Conservation (phyloP, 768 basidiomycete genomes). For the Myochromella boudieri region DNA sequence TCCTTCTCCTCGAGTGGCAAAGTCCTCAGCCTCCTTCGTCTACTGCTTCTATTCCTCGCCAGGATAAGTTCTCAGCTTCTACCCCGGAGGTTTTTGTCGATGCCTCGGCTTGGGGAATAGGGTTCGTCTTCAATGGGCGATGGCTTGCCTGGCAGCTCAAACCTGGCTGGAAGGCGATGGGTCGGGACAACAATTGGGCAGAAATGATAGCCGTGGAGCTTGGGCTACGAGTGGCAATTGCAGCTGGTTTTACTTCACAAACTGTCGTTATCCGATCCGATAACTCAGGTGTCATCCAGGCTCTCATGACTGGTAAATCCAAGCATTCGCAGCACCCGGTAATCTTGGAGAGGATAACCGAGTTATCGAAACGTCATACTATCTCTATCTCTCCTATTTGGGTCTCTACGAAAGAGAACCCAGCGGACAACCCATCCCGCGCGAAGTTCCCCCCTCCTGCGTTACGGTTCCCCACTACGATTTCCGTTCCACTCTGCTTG, state of each 20-base stretch:
- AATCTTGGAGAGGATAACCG: slow-evolving; percentile 26
- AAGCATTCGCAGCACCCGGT: slow-evolving; percentile 23
- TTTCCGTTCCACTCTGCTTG: slow-evolving; percentile 14
- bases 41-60: background rate
- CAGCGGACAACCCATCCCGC: slow-evolving; percentile 17
- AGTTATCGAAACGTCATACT: background rate
- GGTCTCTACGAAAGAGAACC: slow-evolving; percentile 9
- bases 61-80: background rate
- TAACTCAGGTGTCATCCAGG: slow-evolving; percentile 38
- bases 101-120: slow-evolving; percentile 42
- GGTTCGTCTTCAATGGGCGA: slow-evolving; percentile 28
- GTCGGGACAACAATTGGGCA: slow-evolving; percentile 40
- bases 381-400: slow-evolving; percentile 1
- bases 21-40: background rate
- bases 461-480: slow-evolving; percentile 7
- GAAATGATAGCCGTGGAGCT: slow-evolving; percentile 46
- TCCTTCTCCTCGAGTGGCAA: slow-evolving; percentile 17
- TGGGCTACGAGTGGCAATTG: slow-evolving; percentile 31
- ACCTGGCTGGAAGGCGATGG: slow-evolving; percentile 25
- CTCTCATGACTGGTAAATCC: slow-evolving; percentile 25
- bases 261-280: slow-evolving; percentile 36
- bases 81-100: slow-evolving; percentile 35
- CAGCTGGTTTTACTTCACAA: slow-evolving; percentile 17
- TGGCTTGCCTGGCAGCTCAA: slow-evolving; percentile 43
- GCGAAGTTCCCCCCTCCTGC: slow-evolving; percentile 11